Evolutionary conservation across 2,329 filamentous ascomycete genomes (phyloP), one percentile per base, ranked within the genome.

Genomic region (Fusarium floridanum): DNA sequence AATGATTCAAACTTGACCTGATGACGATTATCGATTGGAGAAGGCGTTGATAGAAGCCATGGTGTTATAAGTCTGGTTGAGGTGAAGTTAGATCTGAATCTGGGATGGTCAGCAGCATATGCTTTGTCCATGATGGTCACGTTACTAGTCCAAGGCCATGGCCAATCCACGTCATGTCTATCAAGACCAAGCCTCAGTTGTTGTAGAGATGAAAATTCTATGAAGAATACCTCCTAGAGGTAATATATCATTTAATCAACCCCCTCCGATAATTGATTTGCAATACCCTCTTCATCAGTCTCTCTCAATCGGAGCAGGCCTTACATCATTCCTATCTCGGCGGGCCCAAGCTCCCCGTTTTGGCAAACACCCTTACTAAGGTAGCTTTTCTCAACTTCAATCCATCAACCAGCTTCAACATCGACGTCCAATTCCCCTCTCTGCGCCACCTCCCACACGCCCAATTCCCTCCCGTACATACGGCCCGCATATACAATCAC

Each of bases 331-430:
- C 34, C 48, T 17, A 24, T 43, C 27, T 16, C 36, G 22, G 32
- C 20, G 29, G 41, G 61, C 59, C 61, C 50, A 64, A 69, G 59
- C 62, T 69, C 39, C 55, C 12, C 32, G 4, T 7, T 36, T 34
- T 37, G 32, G 53, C 32, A 57, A 36, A 36, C 10, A 32, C 48
- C 53, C 34, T 57, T 27, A 57, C n/a, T 57, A 57, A 57, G 34
- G 34, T 57, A 57, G 34, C 32, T 57, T 57, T 57, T 37, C 37
- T 20, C 72, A 67, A 60, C 60, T 67, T 62, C 24, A 75, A 75
- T 57, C 32, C n/a, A 50, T 62, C 59, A 62, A 36, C 41, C 20
- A 37, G 34, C 29, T 22, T 22, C 61, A 53, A 64, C 29, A 9
- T 45, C 59, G 43, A 37, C 53, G 39, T 61, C 55, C 12, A 45